These are phyloP conservation scores for Euryodendron excelsum DNA, from an alignment of 148 eudicot genomes.

Conservation along the genomic window DNA sequence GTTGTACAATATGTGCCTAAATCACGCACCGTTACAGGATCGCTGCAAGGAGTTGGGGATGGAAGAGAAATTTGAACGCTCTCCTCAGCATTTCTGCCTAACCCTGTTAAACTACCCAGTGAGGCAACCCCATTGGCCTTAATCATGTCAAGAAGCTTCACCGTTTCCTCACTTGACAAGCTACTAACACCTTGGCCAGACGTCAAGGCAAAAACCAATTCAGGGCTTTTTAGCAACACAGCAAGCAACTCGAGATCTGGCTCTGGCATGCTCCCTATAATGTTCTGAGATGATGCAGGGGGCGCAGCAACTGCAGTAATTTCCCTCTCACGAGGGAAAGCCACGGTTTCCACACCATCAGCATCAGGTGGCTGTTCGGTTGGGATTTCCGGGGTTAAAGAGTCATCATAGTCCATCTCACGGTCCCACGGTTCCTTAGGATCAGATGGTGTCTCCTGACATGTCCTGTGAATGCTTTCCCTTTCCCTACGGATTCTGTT, in stretches of 20 bases:
- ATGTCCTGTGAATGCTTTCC: conserved; percentile 54
- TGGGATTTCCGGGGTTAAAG: conserved; percentile 74
- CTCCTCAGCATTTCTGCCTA: conserved; percentile 33
- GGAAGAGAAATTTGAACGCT: conserved; percentile 87
- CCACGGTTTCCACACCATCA: conserved; percentile 34
- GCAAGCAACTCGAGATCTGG: conserved; percentile 91
- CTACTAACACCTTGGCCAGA: conserved; percentile 73
- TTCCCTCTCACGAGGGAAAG: conserved; percentile 3
- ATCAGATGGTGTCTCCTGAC: conserved; percentile 56
- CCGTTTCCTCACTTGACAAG: conserved; percentile 59
- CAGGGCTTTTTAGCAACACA: conserved; percentile 77
- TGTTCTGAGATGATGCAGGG: conserved; percentile 28
- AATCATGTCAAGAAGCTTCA: conserved; percentile 78
- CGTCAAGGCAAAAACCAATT: conserved; percentile 82
- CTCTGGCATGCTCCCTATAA: conserved; percentile 29
- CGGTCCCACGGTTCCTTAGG: conserved; percentile 94
- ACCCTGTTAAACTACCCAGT: conserved; percentile 31
- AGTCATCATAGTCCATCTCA: conserved; percentile 87
- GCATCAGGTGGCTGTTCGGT: conserved; percentile 70
- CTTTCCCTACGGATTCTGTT: conserved; percentile 70
- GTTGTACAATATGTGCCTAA: conserved; percentile 47
- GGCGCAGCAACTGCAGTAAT: conserved; percentile 16
- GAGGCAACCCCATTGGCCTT: conserved; percentile 54
- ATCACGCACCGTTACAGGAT: conserved; percentile 96
- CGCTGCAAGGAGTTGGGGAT: conserved; percentile 91